Conservation (phyloP, 345 rosid genomes). For the Eucalyptus melliodora region DNA sequence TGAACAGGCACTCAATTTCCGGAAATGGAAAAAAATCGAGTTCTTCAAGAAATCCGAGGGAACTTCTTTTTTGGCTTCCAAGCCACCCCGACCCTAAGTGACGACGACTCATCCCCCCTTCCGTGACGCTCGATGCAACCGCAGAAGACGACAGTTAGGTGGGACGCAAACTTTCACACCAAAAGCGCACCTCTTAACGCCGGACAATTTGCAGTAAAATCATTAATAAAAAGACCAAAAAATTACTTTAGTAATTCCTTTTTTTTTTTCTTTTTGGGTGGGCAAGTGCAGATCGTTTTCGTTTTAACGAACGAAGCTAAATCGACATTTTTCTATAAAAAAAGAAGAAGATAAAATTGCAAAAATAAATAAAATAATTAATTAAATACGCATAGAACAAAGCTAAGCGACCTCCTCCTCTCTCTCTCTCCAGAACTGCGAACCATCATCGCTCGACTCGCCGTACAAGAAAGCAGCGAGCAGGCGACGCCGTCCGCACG, state of each 20-base stretch:
- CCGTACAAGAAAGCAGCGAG: neutral
- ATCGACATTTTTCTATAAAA: neutral
- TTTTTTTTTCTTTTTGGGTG: neutral
- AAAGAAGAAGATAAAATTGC: neutral
- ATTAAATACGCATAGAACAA: neutral
- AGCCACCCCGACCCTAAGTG: neutral
- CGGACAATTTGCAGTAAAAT: neutral
- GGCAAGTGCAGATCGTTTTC: neutral
- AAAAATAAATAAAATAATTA: neutral
- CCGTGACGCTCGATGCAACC: neutral
- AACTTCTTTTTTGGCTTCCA: neutral
- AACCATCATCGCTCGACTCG: neutral
- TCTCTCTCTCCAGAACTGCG: neutral
- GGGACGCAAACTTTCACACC: neutral
- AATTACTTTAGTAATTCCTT: neutral
- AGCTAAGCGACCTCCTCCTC: neutral
- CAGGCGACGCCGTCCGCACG: neutral
- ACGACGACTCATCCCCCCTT: neutral
- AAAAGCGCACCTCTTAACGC: neutral
- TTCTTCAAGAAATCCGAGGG: no score
- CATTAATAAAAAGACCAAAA: neutral
- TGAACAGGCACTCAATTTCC: neutral
- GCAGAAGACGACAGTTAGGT: neutral
- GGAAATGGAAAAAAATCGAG: neutral
- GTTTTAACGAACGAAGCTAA: neutral